phyloP scores from a whole-genome alignment of 495 filamentous ascomycete species.

The Aspergillus campestris region DNA sequence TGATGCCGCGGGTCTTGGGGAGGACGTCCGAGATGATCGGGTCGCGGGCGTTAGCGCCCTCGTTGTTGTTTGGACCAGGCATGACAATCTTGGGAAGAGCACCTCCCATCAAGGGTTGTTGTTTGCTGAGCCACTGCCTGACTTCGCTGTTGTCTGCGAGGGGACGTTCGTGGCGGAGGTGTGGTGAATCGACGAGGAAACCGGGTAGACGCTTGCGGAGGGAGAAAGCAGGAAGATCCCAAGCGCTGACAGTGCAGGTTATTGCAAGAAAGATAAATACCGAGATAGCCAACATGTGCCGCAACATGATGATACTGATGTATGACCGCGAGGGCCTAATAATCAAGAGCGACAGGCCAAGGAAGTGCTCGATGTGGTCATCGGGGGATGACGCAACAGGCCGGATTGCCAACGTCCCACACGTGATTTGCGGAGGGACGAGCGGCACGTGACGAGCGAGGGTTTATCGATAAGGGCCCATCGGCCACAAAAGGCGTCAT shows the following conservation, averaged over 20 bases:
- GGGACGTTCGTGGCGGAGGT: conserved; percentile 6
- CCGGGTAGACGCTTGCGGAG: conserved; percentile 15
- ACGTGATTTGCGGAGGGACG: conserved; percentile 11
- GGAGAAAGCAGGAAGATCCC: conserved; percentile 2
- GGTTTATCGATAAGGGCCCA: conserved; percentile 22
- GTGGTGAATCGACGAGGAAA: conserved; percentile 6
- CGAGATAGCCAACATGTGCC: too few species aligned
- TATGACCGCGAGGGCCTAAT: too few species aligned
- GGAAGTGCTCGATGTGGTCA: background rate
- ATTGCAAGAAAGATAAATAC: conserved; percentile 4
- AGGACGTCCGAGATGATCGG: conserved; percentile 79
- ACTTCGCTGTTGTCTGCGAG: conserved; percentile 3
- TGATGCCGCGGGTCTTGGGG: conserved; percentile 69
- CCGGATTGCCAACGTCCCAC: background rate
- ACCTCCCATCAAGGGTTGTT: conserved; percentile 27
- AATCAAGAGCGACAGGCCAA: background rate
- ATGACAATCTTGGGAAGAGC: conserved; percentile 24
- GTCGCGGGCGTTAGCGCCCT: conserved; percentile 12
- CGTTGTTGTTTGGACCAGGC: conserved; percentile 24
- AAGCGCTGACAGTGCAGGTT: conserved; percentile 7
- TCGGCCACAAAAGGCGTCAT: conserved; percentile 21
- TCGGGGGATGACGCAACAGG: conserved; percentile 8
- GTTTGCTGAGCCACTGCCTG: conserved; percentile 17
- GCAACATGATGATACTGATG: too few species aligned
- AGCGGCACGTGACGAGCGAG: conserved; percentile 7